A percentile compares a stretch with the other conserved stretches of the same genome.
Conservation (phyloP, 2,329 filamentous ascomycete genomes). For the Botryotinia calthae region DNA sequence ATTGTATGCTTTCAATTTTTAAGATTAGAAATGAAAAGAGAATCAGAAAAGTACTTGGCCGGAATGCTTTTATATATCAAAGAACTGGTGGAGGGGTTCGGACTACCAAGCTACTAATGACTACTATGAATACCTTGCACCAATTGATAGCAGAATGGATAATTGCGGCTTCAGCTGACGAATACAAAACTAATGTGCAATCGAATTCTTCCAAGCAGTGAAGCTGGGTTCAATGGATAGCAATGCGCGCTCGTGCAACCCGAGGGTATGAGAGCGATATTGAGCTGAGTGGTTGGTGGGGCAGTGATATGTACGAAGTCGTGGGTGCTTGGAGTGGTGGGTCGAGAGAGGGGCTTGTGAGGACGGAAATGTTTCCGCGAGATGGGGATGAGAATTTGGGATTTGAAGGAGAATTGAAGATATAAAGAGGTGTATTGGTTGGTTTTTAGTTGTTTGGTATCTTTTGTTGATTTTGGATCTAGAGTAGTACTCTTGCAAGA, state of each 20-base stretch:
- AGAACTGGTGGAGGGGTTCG: too few relatives aligned
- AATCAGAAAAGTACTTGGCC: neutral
- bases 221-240: neutral
- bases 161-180: neutral
- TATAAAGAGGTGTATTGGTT: neutral
- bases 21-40: neutral
- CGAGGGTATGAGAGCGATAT: neutral
- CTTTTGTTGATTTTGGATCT: neutral
- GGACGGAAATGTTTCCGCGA: constrained; percentile 8
- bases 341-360: neutral
- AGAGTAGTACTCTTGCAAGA: neutral
- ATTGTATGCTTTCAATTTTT: neutral
- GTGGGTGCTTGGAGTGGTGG: neutral
- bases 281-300: neutral
- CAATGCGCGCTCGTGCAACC: neutral
- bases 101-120: neutral
- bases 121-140: neutral
- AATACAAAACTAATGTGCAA: neutral
- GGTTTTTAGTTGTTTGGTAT: neutral
- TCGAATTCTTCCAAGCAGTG: neutral
- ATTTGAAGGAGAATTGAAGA: neutral
- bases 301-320: neutral
- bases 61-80: neutral
- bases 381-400: neutral
- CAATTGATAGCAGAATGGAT: neutral